These are phyloP conservation scores for Sarcocystis neurona DNA, from an alignment of 169 alveolate genomes.

Conservation along the genomic window DNA sequence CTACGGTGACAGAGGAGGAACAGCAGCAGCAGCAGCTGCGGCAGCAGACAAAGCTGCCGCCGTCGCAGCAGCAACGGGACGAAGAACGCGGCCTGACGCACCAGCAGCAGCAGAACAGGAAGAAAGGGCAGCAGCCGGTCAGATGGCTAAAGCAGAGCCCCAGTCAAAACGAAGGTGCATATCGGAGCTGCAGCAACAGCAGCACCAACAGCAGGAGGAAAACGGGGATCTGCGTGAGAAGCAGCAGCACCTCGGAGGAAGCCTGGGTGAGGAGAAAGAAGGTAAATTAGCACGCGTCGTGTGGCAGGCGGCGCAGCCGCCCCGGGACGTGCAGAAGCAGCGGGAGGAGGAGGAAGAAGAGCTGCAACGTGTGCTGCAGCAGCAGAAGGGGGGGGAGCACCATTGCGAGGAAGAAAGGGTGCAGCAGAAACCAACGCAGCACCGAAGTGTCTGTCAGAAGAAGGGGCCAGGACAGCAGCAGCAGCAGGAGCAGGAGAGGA, in stretches of 20 bases:
- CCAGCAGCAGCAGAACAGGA: not conserved
- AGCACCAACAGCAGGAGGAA: not conserved
- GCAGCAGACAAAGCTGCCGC: not conserved
- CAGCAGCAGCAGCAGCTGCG: not conserved
- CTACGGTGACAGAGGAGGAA: not conserved
- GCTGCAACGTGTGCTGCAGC: not conserved
- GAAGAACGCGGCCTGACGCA: not conserved
- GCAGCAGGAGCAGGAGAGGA: not conserved
- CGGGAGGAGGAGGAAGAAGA: not conserved
- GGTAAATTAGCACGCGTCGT: no score
- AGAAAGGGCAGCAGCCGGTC: not conserved
- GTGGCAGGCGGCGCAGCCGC: no score
- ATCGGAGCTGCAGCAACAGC: not conserved
- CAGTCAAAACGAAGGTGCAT: not conserved
- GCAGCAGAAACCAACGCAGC: not conserved
- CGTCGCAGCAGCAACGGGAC: not conserved
- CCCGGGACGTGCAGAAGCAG: not conserved
- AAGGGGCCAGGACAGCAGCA: not conserved
- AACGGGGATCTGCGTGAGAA: not conserved
- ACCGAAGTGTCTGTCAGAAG: not conserved
- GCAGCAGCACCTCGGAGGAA: not conserved
- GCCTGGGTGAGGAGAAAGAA: not conserved
- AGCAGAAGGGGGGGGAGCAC: not conserved
- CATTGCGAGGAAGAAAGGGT: not conserved
- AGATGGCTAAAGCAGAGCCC: not conserved